Evolutionary conservation across 2,329 filamentous ascomycete species (phyloP).

Genomic region (Xylaria sp.): DNA sequence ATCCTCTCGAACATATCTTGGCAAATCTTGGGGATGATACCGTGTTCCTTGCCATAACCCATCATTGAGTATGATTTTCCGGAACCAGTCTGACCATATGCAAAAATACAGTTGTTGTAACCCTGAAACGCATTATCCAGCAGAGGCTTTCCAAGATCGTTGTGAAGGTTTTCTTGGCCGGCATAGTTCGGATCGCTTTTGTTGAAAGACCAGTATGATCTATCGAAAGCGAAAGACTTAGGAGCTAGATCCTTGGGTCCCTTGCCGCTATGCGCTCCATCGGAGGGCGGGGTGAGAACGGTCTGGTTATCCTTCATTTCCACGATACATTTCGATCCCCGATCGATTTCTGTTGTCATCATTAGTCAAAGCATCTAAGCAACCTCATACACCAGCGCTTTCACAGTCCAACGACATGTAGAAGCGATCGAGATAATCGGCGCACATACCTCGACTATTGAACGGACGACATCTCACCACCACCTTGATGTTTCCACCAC

Average conservation of each 20-base stretch:
- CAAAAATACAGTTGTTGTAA: constrained; percentile 99
- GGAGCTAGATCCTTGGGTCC: constrained; percentile 75
- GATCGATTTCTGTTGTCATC: constrained; percentile 77
- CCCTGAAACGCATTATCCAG: constrained; percentile 98
- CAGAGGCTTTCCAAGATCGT: constrained; percentile 87
- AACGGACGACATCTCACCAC: constrained; percentile 97
- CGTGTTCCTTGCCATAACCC: constrained; percentile 95
- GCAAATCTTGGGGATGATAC: constrained; percentile 96
- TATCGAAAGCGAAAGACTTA: constrained; percentile 95
- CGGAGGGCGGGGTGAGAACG: constrained; percentile 78
- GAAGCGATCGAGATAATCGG: constrained; percentile 3
- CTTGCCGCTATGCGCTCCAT: constrained; percentile 69
- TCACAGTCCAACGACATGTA: background rate
- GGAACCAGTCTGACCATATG: constrained; percentile 97
- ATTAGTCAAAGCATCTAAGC: constrained; percentile 38
- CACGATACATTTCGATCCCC: constrained; percentile 94
- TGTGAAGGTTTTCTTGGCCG: constrained; percentile 88
- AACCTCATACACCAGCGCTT: background rate
- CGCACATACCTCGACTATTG: constrained; percentile 83
- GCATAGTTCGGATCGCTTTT: constrained; percentile 84
- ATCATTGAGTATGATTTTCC: constrained; percentile 99
- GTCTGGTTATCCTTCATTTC: constrained; percentile 97
- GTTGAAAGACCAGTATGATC: constrained; percentile 98
- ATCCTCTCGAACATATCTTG: constrained; percentile 98
- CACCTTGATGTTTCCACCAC: constrained; percentile 99